Evolutionary conservation across 2,329 filamentous ascomycete species (phyloP).

Genomic region (Talaromyces marneffei): DNA sequence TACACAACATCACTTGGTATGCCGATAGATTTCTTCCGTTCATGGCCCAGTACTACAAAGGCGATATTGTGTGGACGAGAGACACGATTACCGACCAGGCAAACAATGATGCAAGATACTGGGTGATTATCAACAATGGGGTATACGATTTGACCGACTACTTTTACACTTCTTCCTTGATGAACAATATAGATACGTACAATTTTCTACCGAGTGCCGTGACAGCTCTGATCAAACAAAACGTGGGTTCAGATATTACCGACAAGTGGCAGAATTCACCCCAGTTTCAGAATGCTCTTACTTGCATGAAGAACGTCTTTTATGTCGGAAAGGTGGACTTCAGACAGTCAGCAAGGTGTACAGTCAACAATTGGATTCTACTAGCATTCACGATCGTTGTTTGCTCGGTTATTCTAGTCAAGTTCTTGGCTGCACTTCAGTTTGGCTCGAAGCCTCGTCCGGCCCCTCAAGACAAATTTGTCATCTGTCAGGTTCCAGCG

Average conservation of each 20-base stretch:
- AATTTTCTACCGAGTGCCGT: constrained; percentile 67
- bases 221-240: constrained; percentile 62
- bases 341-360: constrained; percentile 66
- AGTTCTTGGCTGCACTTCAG: constrained; percentile 89
- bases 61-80: constrained; percentile 68
- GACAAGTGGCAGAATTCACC: constrained; percentile 52
- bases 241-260: constrained; percentile 75
- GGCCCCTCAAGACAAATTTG: constrained; percentile 91
- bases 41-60: constrained; percentile 83
- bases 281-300: constrained; percentile 59
- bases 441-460: constrained; percentile 88
- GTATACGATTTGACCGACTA: constrained; percentile 93
- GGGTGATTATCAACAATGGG: constrained; percentile 69
- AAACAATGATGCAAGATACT: constrained; percentile 60
- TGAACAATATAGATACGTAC: constrained; percentile 54
- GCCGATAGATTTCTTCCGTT: constrained; percentile 63
- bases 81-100: constrained; percentile 60
- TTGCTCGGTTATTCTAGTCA: constrained; percentile 70
- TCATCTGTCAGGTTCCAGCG: constrained; percentile 95
- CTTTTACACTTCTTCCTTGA: constrained; percentile 64
- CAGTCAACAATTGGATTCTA: constrained; percentile 86
- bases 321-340: constrained; percentile 82
- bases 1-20: constrained; percentile 72
- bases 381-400: constrained; percentile 81
- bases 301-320: constrained; percentile 78